Conservation (phyloP, 2,329 filamentous ascomycete species). For the Fusarium musae region DNA sequence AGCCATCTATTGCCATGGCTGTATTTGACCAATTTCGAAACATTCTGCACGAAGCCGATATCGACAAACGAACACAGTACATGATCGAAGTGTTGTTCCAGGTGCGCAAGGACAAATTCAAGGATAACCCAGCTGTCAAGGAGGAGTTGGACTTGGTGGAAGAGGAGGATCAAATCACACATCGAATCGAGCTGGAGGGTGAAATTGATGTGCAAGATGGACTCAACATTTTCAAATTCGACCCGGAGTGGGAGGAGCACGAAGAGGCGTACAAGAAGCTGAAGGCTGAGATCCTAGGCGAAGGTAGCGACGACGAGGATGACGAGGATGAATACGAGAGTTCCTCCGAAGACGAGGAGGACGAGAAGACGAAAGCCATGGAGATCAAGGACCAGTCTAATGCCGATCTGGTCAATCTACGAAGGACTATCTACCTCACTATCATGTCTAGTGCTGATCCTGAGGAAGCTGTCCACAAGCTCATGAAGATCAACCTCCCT, state of each 20-base stretch:
- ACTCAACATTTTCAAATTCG: constrained; percentile 95
- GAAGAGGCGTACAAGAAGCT: constrained; percentile 90
- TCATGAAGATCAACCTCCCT: constrained; percentile 93
- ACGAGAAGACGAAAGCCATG: constrained; percentile 81
- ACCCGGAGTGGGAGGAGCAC: constrained; percentile 88
- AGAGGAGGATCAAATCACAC: constrained; percentile 98
- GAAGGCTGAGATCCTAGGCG: constrained; percentile 93
- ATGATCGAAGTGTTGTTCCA: constrained; percentile 99
- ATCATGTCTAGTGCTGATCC: constrained; percentile 97
- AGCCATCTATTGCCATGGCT: constrained; percentile 82
- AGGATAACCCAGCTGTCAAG: constrained; percentile 89
- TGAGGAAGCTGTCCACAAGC: constrained; percentile 96
- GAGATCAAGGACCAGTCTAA: constrained; percentile 99
- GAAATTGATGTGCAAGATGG: constrained; percentile 86
- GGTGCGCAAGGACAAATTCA: constrained; percentile 94
- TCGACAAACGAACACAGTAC: constrained; percentile 98
- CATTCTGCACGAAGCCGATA: constrained; percentile 95
- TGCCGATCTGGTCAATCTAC: constrained; percentile 91
- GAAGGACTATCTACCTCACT: constrained; percentile 94
- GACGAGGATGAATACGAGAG: constrained; percentile 72
- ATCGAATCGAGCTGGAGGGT: constrained; percentile 83
- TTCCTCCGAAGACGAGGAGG: constrained; percentile 76
- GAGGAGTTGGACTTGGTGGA: constrained; percentile 96
- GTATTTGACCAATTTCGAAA: constrained; percentile 97
- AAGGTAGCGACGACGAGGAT: constrained; percentile 86